Percentiles rank a stretch among this genome's conserved stretches.
phyloP scores from a whole-genome alignment of 768 basidiomycete genomes.

The Serendipita vermifera region DNA sequence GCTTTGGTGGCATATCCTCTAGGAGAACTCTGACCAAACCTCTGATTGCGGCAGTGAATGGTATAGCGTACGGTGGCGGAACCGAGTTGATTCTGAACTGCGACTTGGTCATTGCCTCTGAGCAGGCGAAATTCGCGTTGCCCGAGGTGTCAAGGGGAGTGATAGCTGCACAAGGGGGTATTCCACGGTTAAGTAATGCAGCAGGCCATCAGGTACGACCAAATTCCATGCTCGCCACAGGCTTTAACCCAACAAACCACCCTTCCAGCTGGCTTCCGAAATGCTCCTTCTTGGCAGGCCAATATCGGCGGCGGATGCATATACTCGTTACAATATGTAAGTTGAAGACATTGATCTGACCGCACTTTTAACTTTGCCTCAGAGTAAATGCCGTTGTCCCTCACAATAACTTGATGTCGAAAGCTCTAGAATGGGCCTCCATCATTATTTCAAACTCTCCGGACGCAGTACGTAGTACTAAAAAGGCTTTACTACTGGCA shows the following conservation, averaged over 20 bases:
- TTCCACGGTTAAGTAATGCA: conserved; percentile 51
- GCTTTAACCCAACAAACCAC: neutral
- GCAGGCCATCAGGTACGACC: conserved; percentile 59
- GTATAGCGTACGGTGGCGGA: conserved; percentile 46
- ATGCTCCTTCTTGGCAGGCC: conserved; percentile 59
- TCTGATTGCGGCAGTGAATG: conserved; percentile 68
- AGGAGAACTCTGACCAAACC: conserved; percentile 51
- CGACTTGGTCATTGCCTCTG: conserved; percentile 57
- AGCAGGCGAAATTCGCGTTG: conserved; percentile 55
- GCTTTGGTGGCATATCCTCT: conserved; percentile 64
- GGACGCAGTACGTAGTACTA: conserved; percentile 66
- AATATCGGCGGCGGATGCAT: conserved; percentile 55
- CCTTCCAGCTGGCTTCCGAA: conserved; percentile 51
- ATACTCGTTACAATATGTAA: conserved; percentile 62
- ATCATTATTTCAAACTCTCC: conserved; percentile 55
- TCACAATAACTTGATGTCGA: conserved; percentile 37
- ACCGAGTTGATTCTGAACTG: conserved; percentile 61
- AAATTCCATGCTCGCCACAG: neutral
- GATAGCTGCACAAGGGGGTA: conserved; percentile 56
- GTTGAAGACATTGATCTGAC: conserved; percentile 21
- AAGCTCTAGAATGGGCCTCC: conserved; percentile 50
- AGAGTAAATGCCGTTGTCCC: conserved; percentile 66
- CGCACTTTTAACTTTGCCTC: neutral
- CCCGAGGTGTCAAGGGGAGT: conserved; percentile 74
- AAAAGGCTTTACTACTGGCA: conserved; percentile 47